Evolutionary conservation across 768 basidiomycete species (phyloP), one percentile per base, ranked within the genome.

Genomic region (Tylopilus subfusipes): DNA sequence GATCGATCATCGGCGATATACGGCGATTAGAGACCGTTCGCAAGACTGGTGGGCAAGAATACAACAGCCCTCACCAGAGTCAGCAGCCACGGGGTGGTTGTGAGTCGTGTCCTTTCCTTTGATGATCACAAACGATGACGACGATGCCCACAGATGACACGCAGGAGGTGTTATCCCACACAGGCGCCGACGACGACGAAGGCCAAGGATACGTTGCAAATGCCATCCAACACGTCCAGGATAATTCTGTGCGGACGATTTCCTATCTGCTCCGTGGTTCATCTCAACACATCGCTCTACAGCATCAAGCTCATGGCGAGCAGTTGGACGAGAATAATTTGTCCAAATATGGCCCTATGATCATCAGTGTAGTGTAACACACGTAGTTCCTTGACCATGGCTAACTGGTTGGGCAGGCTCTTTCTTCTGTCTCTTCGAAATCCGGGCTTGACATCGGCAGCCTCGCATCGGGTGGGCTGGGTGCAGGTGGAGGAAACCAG

Each of bases 11-110:
- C 33, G 38, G 16, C 25, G 50, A 60, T 55, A 14, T 40, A 31
- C 52, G 50, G 40, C 29, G 40, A 57, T 57, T 44, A 82, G 81
- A 75, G 39, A 63, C 76, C 50, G 74, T 74, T 46, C 69, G 60
- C 45, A 81, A 77, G 76, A 84, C 86, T 5, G 86, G 86, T 14
- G 87, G 87, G 3, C 73, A 76, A 3, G 81, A 87, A 63, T 83
- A 77, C 63, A 88, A 86, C 59, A 67, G 78, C 18, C 81, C 82
- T 27, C 69, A 84, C 58, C 72, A 88, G 53, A 55, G 64, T 4
- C 67, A 64, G 50, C 60, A 56, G 31, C 53, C 49, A 48, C 58
- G 52, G 34, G 66, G 63, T n/a, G 59, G 66, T 31, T 63, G 64
- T 66, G 63, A 56, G 65, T 62, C 40, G 25, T 27, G 40, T 6